Evolutionary conservation across 148 eudicot species (phyloP).

Genomic region (Vaccinium corymbosum): DNA sequence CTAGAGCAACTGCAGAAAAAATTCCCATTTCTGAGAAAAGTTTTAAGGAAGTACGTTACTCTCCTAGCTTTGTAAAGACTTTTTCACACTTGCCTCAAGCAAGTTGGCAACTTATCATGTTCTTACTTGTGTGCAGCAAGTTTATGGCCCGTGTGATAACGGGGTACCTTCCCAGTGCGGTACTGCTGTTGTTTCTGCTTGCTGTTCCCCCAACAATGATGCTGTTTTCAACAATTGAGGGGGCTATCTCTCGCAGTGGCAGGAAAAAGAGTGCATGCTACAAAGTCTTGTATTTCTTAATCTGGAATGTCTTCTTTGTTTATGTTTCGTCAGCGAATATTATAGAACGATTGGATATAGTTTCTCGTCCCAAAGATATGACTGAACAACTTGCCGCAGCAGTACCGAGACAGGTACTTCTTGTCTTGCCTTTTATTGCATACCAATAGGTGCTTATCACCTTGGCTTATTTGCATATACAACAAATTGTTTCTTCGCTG

Average conservation of each 20-base stretch:
- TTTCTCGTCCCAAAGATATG: conserved; percentile 46
- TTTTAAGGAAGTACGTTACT: conserved; percentile 38
- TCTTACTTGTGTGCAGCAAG: conserved; percentile 41
- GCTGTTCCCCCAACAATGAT: conserved; percentile 79
- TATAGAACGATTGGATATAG: conserved; percentile 41
- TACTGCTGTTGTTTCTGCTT: conserved; percentile 63
- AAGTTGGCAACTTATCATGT: conserved; percentile 6
- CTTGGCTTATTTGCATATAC: conserved; percentile 2
- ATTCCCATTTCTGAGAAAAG: conserved; percentile 55
- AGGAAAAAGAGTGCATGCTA: conserved; percentile 83
- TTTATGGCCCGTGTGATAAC: conserved; percentile 49
- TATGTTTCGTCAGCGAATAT: conserved; percentile 70
- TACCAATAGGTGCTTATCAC: conserved; percentile 8
- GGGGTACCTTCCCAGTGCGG: conserved; percentile 89
- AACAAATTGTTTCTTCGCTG: background rate
- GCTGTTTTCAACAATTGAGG: conserved; percentile 86
- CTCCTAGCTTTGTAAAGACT: conserved; percentile 1
- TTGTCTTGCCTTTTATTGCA: conserved; percentile 7
- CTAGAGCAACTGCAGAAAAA: conserved; percentile 46
- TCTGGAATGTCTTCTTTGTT: conserved; percentile 94
- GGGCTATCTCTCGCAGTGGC: conserved; percentile 78
- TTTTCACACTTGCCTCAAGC: background rate
- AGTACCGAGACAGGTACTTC: conserved; percentile 66
- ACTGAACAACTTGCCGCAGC: conserved; percentile 60
- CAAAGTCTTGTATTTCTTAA: conserved; percentile 68